Conservation (phyloP, 805 yeast species). For the Saturnispora serradocipensis region DNA sequence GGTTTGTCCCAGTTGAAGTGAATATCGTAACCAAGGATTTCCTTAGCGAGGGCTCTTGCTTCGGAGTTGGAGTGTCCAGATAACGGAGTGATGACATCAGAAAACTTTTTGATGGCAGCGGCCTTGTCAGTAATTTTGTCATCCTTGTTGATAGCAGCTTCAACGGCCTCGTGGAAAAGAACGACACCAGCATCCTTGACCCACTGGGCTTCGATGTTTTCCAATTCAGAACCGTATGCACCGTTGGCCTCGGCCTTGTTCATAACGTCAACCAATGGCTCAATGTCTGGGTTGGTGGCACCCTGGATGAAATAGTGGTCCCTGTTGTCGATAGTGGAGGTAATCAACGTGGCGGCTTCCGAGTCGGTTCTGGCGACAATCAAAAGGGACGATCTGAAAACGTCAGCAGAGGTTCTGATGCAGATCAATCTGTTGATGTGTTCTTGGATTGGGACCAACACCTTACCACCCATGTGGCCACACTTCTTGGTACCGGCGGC, state of each 20-base stretch:
- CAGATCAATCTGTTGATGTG: conserved; percentile 92
- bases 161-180: conserved; percentile 85
- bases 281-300: conserved; percentile 74
- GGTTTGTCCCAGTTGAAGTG: conserved; percentile 93
- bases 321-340: conserved; percentile 88
- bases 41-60: conserved; percentile 67
- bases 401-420: conserved; percentile 91
- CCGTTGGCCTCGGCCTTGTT: conserved; percentile 74
- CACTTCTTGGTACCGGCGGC: conserved; percentile 98
- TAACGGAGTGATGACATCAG: conserved; percentile 61
- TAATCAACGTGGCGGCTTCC: conserved; percentile 92
- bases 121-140: conserved; percentile 46
- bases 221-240: conserved; percentile 59
- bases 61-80: conserved; percentile 68
- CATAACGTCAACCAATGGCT: conserved; percentile 69
- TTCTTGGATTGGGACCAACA: conserved; percentile 94
- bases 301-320: conserved; percentile 92
- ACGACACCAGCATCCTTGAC: conserved; percentile 70
- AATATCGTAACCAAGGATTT: conserved; percentile 70
- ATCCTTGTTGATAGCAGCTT: conserved; percentile 65
- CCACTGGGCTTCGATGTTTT: conserved; percentile 76
- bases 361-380: conserved; percentile 95
- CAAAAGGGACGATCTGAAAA: conserved; percentile 76
- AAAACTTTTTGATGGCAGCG: conserved; percentile 55
- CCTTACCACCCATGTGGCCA: conserved; percentile 99